These are phyloP conservation scores for Claviceps fusiformis DNA, from an alignment of 2,329 filamentous ascomycete species.

Conservation along the genomic window DNA sequence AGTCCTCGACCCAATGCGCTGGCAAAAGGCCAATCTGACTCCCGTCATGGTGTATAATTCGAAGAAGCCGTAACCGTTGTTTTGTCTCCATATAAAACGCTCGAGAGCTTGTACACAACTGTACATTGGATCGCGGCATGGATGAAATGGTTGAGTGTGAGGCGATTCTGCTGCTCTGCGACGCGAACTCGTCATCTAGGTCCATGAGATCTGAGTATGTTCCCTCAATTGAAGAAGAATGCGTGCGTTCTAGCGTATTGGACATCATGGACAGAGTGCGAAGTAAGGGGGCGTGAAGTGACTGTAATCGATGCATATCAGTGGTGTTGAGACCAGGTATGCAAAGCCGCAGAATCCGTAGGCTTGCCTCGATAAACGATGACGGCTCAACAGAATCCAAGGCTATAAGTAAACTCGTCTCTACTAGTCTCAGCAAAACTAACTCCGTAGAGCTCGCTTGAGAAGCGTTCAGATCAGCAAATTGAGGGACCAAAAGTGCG, in stretches of 20 bases:
- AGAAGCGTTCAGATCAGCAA: slow-evolving; percentile 32
- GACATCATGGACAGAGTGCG: slow-evolving; percentile 28
- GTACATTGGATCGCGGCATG: slow-evolving; percentile 32
- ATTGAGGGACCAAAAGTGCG: slow-evolving; percentile 31
- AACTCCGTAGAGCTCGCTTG: slow-evolving; percentile 36
- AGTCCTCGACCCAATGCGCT: slow-evolving; percentile 32
- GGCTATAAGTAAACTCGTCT: slow-evolving; percentile 26
- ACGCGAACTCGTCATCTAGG: slow-evolving; percentile 51
- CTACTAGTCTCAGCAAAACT: slow-evolving; percentile 25
- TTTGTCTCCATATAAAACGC: slow-evolving; percentile 36
- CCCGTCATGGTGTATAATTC: slow-evolving; percentile 26
- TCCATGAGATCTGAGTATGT: slow-evolving; percentile 46
- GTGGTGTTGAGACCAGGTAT: slow-evolving; percentile 30
- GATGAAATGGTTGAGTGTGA: slow-evolving; percentile 21
- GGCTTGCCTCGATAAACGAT: slow-evolving; percentile 30
- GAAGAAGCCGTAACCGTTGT: slow-evolving; percentile 32
- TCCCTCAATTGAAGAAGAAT: slow-evolving; percentile 14
- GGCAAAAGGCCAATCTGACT: slow-evolving; percentile 37
- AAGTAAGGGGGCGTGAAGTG: slow-evolving; percentile 27
- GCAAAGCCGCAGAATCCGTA: slow-evolving; percentile 30
- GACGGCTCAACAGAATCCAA: slow-evolving; percentile 31
- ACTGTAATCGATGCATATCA: slow-evolving; percentile 24
- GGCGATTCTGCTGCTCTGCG: slow-evolving; percentile 38
- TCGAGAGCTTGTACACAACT: slow-evolving; percentile 26
- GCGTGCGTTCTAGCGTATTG: slow-evolving; percentile 11